Conservation (phyloP, 108 stramenopile species). For the Pseudonitzschia delicatissima region DNA sequence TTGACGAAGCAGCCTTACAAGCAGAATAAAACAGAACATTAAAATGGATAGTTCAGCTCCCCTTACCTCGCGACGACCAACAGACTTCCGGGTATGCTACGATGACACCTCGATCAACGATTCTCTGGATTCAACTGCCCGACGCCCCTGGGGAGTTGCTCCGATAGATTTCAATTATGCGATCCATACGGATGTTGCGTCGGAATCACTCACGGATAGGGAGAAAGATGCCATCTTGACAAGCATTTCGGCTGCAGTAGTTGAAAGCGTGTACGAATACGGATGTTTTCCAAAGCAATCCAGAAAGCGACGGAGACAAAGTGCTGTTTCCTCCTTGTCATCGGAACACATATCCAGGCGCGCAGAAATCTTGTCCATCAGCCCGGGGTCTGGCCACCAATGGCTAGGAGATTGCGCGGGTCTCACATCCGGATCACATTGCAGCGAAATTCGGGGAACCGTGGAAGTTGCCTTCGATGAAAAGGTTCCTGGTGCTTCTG, state of each 20-base stretch:
- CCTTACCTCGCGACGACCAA: not conserved
- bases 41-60: not conserved
- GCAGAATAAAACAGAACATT: not conserved
- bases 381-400: constrained; percentile 2
- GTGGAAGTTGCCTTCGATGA: constrained; percentile 12
- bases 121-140: not conserved
- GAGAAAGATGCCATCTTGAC: not conserved
- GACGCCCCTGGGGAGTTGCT: constrained; percentile 3
- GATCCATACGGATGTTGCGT: not conserved
- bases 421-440: not conserved
- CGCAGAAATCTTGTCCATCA: constrained; percentile 8
- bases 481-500: not conserved
- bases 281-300: not conserved
- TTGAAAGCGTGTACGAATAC: constrained; percentile 6
- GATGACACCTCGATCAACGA: not conserved
- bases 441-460: constrained; percentile 2
- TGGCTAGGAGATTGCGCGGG: not conserved
- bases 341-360: not conserved
- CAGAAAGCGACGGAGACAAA: not conserved
- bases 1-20: not conserved
- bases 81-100: not conserved
- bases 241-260: constrained; percentile 6
- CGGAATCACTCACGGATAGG: not conserved
- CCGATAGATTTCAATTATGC: constrained; percentile 3
- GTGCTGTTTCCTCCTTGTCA: not conserved